A percentile compares a stretch with the other conserved stretches of the same genome.
Evolutionary conservation across 129 eudicot genomes (phyloP).

Genomic region (Tagetes patula): DNA sequence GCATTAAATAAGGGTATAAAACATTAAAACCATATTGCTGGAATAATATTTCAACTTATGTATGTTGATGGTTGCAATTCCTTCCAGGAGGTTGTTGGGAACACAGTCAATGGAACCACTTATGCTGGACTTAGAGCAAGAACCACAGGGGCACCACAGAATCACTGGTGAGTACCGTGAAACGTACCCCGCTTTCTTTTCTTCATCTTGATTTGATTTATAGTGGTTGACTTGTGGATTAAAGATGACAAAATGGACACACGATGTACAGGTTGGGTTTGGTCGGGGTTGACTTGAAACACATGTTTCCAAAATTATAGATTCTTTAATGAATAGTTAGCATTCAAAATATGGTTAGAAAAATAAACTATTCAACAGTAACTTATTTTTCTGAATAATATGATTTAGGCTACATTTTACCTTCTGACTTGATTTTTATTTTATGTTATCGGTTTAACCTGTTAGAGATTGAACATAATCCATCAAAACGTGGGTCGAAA

Average conservation of each 20-base stretch:
- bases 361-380: background rate
- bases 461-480: background rate
- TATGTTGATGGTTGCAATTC: conserved; percentile 15
- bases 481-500: background rate
- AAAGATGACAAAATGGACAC: background rate
- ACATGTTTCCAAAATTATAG: background rate
- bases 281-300: background rate
- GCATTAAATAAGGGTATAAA: background rate
- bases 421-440: background rate
- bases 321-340: background rate
- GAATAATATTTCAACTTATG: background rate
- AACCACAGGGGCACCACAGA: conserved; percentile 99
- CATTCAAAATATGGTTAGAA: background rate
- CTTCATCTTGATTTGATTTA: background rate
- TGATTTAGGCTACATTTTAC: background rate
- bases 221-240: background rate
- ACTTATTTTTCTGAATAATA: background rate
- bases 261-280: background rate
- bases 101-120: conserved; percentile 97
- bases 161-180: conserved; percentile 64
- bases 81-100: conserved; percentile 82
- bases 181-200: background rate
- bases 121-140: conserved; percentile 96
- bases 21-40: background rate
- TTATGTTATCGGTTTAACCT: background rate